Evolutionary conservation across 768 basidiomycete species (phyloP), one percentile per base, ranked within the genome.

Genomic region (Lactifluus piperatus): DNA sequence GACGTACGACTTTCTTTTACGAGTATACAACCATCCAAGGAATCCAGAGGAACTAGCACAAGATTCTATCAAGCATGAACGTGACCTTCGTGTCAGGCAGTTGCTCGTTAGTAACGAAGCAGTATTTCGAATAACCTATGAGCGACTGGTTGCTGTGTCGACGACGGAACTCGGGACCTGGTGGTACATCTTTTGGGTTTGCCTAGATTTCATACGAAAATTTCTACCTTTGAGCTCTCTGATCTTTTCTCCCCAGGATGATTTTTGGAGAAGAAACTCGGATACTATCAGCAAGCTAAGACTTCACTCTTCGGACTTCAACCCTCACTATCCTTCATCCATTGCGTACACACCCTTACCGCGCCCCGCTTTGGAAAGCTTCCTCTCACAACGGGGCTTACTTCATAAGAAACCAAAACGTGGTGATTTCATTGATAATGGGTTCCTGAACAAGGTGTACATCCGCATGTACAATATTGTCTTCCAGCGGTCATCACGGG

Each of bases 171-270:
- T 81, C 1, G 71, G 78, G 4, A 79, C 81, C 3, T 89, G 86
- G 84, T 91, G 89, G 89, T 89, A 85, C 64, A 75, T 89, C 13
- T 82, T 87, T 63, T 90, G 85, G 85, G 87, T 88, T 51, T 64
- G 79, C 67, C 11, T 29, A 18, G 16, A 24, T 48, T 10, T 46
- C 18, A 32, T 29, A 5, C n/a, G 5, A 16, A 20, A 3, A 4
- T 24, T 20, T 24, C 29, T 34, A 16, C 16, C 27, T 8, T 29
- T 6, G 24, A 20, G 4, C 24, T 3, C 20, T 30, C 48, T 60
- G 11, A 60, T 16, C n/a, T 20, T 16, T 30, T 37, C 53, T 51
- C 22, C 37, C 20, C 57, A 86, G 86, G 87, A 90, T 66, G 87
- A 88, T 67, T 67, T 88, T 7, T 90, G 86, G 86, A 74, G 86